Evolutionary conservation across 768 basidiomycete genomes (phyloP).

Genomic region (Gelatoporia subvermispora): DNA sequence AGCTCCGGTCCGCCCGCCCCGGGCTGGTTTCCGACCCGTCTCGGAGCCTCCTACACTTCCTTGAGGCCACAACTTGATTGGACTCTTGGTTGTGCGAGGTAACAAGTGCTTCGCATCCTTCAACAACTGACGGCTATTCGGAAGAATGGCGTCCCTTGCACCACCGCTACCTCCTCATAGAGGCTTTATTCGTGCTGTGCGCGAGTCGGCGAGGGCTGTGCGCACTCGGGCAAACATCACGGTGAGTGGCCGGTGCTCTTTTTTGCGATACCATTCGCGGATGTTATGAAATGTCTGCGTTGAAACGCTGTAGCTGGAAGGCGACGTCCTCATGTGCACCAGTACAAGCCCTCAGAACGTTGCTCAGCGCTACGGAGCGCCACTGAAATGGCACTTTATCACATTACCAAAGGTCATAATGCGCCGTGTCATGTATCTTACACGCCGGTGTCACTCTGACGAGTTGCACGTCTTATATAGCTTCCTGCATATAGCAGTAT

Average conservation of each 20-base stretch:
- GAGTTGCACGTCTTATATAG: too few species aligned
- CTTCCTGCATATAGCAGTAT: too few species aligned
- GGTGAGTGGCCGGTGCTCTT: constrained; percentile 43
- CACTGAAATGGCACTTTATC: not conserved
- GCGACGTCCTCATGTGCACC: not conserved
- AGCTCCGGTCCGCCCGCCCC: too few species aligned
- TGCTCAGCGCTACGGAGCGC: not conserved
- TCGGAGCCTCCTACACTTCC: too few species aligned
- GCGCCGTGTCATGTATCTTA: not conserved
- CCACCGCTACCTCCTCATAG: constrained; percentile 40
- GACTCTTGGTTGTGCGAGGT: too few species aligned
- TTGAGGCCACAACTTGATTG: too few species aligned
- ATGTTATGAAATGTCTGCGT: not conserved
- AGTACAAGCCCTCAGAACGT: not conserved
- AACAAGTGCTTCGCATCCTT: too few species aligned
- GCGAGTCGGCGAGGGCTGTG: constrained; percentile 45
- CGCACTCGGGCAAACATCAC: constrained; percentile 44
- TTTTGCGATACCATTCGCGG: not conserved
- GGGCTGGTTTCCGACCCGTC: too few species aligned
- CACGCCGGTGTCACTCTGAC: too few species aligned
- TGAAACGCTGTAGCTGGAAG: not conserved
- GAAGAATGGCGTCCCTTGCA: not conserved
- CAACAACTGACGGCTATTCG: too few species aligned
- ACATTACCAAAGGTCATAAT: not conserved
- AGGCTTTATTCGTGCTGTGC: constrained; percentile 46